Evolutionary conservation across 2,329 filamentous ascomycete genomes (phyloP), one percentile per base, ranked within the genome.

Genomic region (Clonostachys rhizophaga): DNA sequence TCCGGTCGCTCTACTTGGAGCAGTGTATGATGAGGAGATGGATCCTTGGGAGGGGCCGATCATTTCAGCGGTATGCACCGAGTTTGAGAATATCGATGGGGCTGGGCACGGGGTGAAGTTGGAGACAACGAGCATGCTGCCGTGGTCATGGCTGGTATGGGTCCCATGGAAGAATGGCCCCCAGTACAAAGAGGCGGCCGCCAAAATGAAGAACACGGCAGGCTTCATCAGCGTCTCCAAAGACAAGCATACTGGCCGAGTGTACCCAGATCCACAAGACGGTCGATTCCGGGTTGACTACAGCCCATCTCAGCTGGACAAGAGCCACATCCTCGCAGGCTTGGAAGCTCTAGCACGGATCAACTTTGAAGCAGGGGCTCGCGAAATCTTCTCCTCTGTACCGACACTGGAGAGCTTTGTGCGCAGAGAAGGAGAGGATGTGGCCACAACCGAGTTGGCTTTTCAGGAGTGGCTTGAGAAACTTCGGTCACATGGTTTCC

Each of bases 321-420:
- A 82, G 39, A 73, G 73, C 12, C 75, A 88, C 60, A 76, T 85
- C 17, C 61, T 89, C 18, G 79, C 86, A 59, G 88, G 86, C 5
- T 55, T 87, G 3, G 59, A 89, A 34, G 86, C 79, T 2, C 68
- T 84, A 1, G 83, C 84, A 13, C 86, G 87, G 58, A 82, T 94
- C 24, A 78, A 82, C 47, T 90, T 88, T 59, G 75, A 87, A 18
- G 74, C 79, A 34, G 88, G 89, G 9, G 90, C 89, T 0, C 72
- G 69, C 18, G 87, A 92, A 64, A 89, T 95, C 55, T 79, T 84
- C 59, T 72, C 82, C 0, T 70, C 72, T 1, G 70, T 86, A 14
- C 74, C 79, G 0, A 81, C 79, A 5, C 60, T 87, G 35, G 68
- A 75, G 20, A 73, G 81, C 0, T 95, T 89, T 58, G 54, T 71